These are phyloP conservation scores for Fistulinella prunicolor DNA, from an alignment of 768 basidiomycete species.

Conservation along the genomic window DNA sequence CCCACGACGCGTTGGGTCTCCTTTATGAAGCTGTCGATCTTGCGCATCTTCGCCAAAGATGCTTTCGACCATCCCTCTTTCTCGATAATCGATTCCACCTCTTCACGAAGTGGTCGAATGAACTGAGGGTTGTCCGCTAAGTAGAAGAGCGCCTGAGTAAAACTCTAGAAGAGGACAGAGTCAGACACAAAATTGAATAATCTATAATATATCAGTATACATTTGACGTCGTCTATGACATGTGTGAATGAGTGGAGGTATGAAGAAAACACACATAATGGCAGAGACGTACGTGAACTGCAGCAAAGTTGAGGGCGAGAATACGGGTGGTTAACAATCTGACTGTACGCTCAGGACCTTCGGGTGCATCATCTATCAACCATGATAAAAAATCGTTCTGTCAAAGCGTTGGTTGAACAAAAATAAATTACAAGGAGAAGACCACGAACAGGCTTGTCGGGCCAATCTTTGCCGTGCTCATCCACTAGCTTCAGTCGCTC, in stretches of 20 bases:
- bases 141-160: conserved; percentile 34
- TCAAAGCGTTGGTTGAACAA: no score
- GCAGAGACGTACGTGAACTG: neutral
- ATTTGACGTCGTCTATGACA: neutral
- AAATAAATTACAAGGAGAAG: neutral
- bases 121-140: conserved; percentile 37
- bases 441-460: neutral
- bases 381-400: conserved; percentile 1
- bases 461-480: neutral
- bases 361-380: neutral
- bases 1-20: conserved; percentile 35
- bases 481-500: neutral
- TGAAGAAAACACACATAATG: neutral
- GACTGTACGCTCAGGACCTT: neutral
- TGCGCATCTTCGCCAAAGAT: conserved; percentile 28
- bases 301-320: neutral
- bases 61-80: conserved; percentile 25
- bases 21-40: conserved; percentile 40
- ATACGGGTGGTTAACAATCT: neutral
- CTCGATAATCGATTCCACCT: conserved; percentile 3
- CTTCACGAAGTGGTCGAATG: neutral
- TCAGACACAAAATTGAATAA: neutral
- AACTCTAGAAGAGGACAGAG: conserved; percentile 21
- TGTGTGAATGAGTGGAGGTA: neutral
- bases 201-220: neutral